Base-by-base conservation (phyloP, 179 eudicot genomes). In the Nepenthes alata region DNA sequence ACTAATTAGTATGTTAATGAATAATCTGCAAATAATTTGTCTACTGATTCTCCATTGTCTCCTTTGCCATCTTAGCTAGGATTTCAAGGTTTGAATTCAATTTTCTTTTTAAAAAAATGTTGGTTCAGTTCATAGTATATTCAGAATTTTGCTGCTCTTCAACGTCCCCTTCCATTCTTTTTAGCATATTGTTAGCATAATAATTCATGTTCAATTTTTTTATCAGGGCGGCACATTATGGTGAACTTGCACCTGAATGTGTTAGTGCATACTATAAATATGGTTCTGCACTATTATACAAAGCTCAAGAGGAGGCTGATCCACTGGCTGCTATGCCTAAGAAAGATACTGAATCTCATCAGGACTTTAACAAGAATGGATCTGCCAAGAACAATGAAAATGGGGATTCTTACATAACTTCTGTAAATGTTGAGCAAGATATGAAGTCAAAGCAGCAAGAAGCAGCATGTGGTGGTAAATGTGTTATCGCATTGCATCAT, bases 291-390 rank as follows among this genome's bases (percentile, higher is more conserved):
- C 79, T 93, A 67, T 72, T 93, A 67, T 70, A 80, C 80, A 89
- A 93, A 84, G 94, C 95, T 55, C 97, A 93, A 71, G 98, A 93
- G 52, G 98, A 93, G 75, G 72, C 97, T 75, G 98, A 93, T 74
- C 94, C 97, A 12, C 62, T 93, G 55, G 97, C 72, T 53, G 39
- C 75, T 25, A 72, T 90, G 77, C 97, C 97, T 2, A 89, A 89
- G 73, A 90, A 93, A 72, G 87, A 90, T 70, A 78, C 74, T 38
- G 87, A 64, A 65, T 75, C 95, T 16, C 64, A 61, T 36, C 79
- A 69, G 36, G 79, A 67, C 66, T 77, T 93, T 45, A 64, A 66
- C 15, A 87, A 73, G 80, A 72, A 70, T 66, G 84, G 75, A 55
- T 69, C 89, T 51, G 62, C 35, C 2, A 74, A 73, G 52, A 79